phyloP scores from a whole-genome alignment of 306 rosid genomes.

The Quercus bicolor region DNA sequence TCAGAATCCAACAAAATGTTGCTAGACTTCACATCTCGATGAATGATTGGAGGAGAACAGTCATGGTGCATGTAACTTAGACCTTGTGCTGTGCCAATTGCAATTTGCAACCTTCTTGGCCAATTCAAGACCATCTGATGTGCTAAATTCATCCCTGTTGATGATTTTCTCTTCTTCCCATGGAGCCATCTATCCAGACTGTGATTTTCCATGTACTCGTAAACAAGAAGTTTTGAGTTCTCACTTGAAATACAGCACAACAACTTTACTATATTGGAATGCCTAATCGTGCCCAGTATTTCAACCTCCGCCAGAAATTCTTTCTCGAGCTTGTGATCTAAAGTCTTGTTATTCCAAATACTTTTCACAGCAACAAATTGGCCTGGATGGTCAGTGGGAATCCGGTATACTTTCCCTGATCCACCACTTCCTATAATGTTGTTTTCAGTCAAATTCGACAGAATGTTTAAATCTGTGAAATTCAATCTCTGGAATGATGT shows the following conservation, averaged over 20 bases:
- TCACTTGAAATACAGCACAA: constrained; percentile 72
- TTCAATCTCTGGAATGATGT: constrained; percentile 74
- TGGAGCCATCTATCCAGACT: constrained; percentile 83
- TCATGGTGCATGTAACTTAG: constrained; percentile 86
- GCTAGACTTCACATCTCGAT: constrained; percentile 87
- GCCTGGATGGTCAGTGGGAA: constrained; percentile 40
- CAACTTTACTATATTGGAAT: constrained; percentile 80
- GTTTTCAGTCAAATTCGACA: constrained; percentile 50
- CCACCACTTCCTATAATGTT: constrained; percentile 91
- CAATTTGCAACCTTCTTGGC: constrained; percentile 75
- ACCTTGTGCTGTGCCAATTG: constrained; percentile 83
- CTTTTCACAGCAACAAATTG: constrained; percentile 71
- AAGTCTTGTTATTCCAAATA: constrained; percentile 43
- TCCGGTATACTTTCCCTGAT: constrained; percentile 71
- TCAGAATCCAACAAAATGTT: constrained; percentile 73
- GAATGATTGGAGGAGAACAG: constrained; percentile 69
- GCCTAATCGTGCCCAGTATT: constrained; percentile 66
- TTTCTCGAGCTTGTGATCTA: constrained; percentile 54
- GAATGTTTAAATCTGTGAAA: constrained; percentile 47
- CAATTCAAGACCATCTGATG: constrained; percentile 47
- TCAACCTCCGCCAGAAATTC: constrained; percentile 74
- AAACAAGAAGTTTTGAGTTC: constrained; percentile 71
- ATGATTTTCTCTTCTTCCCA: constrained; percentile 38
- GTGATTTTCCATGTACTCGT: constrained; percentile 80
- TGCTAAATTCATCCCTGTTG: constrained; percentile 19